Evolutionary conservation across 2,329 filamentous ascomycete genomes (phyloP).

Genomic region (Colletotrichum truncatum): DNA sequence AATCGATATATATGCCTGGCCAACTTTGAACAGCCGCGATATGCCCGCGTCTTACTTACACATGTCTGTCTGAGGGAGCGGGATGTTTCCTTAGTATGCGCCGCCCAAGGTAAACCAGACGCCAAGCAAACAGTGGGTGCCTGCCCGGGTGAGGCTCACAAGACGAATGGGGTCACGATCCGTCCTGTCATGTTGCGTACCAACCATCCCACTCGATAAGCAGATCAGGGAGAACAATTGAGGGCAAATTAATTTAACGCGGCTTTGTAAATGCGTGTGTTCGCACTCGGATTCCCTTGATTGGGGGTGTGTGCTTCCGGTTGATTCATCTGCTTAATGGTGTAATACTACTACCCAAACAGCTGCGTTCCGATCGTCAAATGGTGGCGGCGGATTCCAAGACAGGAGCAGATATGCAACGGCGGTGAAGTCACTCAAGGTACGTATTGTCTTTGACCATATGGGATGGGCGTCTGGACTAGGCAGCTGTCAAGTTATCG

Average conservation of each 20-base stretch:
- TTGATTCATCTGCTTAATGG: neutral
- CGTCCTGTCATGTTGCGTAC: no score
- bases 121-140: no score
- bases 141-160: no score
- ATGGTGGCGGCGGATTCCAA: neutral
- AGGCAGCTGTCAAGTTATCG: neutral
- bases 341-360: neutral
- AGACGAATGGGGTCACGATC: no score
- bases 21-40: neutral
- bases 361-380: slow-evolving; percentile 7
- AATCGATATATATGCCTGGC: no score
- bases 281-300: neutral
- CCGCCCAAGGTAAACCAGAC: no score
- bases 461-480: neutral
- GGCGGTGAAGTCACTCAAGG: slow-evolving; percentile 14
- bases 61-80: neutral
- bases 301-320: neutral
- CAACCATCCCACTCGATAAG: no score
- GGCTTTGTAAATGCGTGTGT: no score
- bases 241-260: no score
- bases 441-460: slow-evolving; percentile 6
- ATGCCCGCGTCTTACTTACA: no score
- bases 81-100: neutral
- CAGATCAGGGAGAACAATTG: no score
- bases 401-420: slow-evolving; percentile 19